These are phyloP conservation scores for Taphrina pruni DNA, from an alignment of 1,139 yeast genomes.

Conservation along the genomic window DNA sequence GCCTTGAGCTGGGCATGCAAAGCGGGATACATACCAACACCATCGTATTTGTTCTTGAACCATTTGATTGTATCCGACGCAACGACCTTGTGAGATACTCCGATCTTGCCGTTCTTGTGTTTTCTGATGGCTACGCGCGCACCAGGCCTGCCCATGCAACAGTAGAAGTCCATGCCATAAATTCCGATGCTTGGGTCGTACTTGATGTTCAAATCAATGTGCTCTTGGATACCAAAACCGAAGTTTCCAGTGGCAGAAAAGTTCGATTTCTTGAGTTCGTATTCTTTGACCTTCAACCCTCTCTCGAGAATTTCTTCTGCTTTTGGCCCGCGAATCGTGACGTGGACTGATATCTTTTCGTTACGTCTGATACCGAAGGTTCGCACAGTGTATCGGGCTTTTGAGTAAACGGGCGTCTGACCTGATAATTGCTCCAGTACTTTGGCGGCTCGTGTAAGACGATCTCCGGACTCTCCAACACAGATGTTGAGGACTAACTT, in stretches of 20 bases:
- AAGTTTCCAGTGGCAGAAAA: constrained; percentile 99
- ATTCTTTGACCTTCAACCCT: constrained; percentile 99
- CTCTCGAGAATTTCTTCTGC: constrained; percentile 99
- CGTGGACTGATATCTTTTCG: constrained; percentile 99
- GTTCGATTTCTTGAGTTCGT: constrained; percentile 91
- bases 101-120: constrained; percentile 88
- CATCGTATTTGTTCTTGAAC: constrained; percentile 99
- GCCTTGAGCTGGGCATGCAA: not conserved
- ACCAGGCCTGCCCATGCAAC: constrained; percentile 99
- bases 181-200: constrained; percentile 99
- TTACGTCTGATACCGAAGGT: constrained; percentile 99
- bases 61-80: constrained; percentile 95
- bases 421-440: constrained; percentile 99
- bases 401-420: constrained; percentile 99
- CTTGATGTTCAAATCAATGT: constrained; percentile 99
- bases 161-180: constrained; percentile 99
- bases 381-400: constrained; percentile 99
- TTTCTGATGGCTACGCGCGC: constrained; percentile 99
- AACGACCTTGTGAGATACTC: constrained; percentile 89
- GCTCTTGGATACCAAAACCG: constrained; percentile 99
- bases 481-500: constrained; percentile 99
- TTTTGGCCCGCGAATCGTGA: constrained; percentile 98
- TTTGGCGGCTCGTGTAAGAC: constrained; percentile 99
- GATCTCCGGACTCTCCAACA: constrained; percentile 99
- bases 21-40: constrained; percentile 62